phyloP scores from a whole-genome alignment of 148 eudicot genomes.

The Pouteria glomerata region DNA sequence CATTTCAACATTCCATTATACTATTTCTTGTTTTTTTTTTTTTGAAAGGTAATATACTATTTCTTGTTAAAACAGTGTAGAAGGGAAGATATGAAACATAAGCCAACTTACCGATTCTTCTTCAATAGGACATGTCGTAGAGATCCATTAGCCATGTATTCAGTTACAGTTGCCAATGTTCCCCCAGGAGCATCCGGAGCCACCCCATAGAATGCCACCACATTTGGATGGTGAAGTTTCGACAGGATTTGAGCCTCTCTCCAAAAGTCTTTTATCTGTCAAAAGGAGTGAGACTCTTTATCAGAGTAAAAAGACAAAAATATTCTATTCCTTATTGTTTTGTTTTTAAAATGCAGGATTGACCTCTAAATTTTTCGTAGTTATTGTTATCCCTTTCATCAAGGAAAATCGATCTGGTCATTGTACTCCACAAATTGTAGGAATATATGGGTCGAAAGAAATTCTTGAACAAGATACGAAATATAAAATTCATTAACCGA shows the following conservation, averaged over 20 bases:
- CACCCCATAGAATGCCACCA: conserved; percentile 94
- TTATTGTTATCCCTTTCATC: background rate
- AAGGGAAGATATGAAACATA: background rate
- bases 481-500: background rate
- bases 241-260: conserved; percentile 95
- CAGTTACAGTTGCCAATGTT: conserved; percentile 91
- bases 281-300: conserved; percentile 2
- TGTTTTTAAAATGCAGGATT: background rate
- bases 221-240: conserved; percentile 96
- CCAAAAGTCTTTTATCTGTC: conserved; percentile 90
- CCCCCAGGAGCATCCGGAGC: conserved; percentile 95
- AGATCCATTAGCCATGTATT: conserved; percentile 91
- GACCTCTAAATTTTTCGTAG: background rate
- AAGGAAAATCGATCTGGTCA: background rate
- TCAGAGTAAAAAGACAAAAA: background rate
- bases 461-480: background rate
- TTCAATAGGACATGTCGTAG: conserved; percentile 66
- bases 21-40: no score
- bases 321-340: background rate
- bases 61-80: background rate
- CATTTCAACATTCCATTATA: background rate
- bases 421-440: background rate
- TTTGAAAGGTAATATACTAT: no score
- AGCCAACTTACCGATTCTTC: conserved; percentile 55
- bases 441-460: background rate